Evolutionary conservation across 768 basidiomycete species (phyloP), one percentile per base, ranked within the genome.

Genomic region (Hebeloma cylindrosporum): DNA sequence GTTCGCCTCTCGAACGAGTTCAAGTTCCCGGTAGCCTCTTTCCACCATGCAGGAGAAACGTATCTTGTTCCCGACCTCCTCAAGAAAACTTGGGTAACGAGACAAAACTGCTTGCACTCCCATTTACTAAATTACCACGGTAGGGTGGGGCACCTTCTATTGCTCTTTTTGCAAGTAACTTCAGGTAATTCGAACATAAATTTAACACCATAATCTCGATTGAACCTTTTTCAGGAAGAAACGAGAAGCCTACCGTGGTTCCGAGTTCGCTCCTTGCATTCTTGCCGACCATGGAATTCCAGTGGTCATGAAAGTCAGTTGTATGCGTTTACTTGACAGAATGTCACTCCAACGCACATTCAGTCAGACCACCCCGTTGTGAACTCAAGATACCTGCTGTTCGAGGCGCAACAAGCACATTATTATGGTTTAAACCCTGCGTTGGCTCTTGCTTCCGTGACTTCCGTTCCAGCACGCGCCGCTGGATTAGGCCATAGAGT

Each of bases 1-100:
- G 75, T 85, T 45, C 72, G 85, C 40, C 69, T 91, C 3, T 79
- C 86, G 7, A 88, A 91, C 62, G 88, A 92, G 51, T 92, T 90
- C 69, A 69, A 87, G 48, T 88, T 88, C 65, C 77, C 82, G 0
- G 68, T 89, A 27, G 78, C 86, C 0, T 82, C 83, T 0, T 79
- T 88, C 64, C 88, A 89, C 54, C 88, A 90, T 52, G 87, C 88
- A 1, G 80, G 82, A 30, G 86, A 90, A 53, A 79, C 88, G 0
- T 91, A 85, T 52, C 80, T 92, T 29, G 86, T 90, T n/a, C 83
- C 88, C 2, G 79, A 80, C 18, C 60, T 87, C 1, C 71, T 92
- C 43, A 89, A 88, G 63, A 72, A 74, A 55, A 75, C 82, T 7
- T 92, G 78, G 65, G 86, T 80, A 56, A 34, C 11, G 9, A 26